Percentiles rank a stretch among this genome's conserved stretches.
phyloP scores from a whole-genome alignment of 2,329 filamentous ascomycete species.

The Hypocrella siamensis region DNA sequence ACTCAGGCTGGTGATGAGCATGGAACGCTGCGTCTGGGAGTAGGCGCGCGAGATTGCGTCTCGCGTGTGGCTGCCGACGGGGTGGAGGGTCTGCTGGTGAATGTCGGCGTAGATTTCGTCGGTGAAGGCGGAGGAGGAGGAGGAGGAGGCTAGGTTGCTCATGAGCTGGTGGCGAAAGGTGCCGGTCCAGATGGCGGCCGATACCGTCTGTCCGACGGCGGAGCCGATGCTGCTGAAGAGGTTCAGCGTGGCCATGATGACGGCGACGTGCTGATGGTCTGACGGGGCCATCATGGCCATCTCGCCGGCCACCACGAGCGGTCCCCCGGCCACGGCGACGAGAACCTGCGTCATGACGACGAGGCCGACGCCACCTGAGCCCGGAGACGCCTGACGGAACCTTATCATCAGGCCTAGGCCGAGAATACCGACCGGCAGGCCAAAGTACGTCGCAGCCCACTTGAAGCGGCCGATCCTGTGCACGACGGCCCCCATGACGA shows the following conservation, averaged over 20 bases:
- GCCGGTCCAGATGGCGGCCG: conserved; percentile 48
- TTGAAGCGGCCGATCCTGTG: conserved; percentile 32
- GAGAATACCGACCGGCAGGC: conserved; percentile 37
- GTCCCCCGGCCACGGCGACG: conserved; percentile 42
- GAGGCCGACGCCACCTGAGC: conserved; percentile 22
- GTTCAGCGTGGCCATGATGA: conserved; percentile 43
- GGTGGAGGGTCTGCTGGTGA: conserved; percentile 39
- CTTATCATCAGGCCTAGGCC: conserved; percentile 37
- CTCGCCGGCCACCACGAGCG: conserved; percentile 43
- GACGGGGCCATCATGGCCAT: conserved; percentile 44
- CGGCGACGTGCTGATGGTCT: conserved; percentile 45
- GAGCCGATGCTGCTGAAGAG: conserved; percentile 33
- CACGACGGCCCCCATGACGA: conserved; percentile 26
- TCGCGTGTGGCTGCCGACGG: conserved; percentile 30
- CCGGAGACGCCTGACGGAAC: conserved; percentile 13
- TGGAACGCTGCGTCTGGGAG: conserved; percentile 32
- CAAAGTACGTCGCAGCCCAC: conserved; percentile 30
- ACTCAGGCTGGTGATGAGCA: conserved; percentile 32
- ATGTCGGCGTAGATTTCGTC: conserved; percentile 28
- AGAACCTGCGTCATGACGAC: conserved; percentile 45
- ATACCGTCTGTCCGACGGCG: conserved; percentile 38
- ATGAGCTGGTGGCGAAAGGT: conserved; percentile 36
- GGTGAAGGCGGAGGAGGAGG: conserved; percentile 22
- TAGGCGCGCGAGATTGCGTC: conserved; percentile 46
- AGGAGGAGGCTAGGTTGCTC: conserved; percentile 29